Conservation (phyloP, 2,329 filamentous ascomycete genomes). For the Neospermospora avenae region DNA sequence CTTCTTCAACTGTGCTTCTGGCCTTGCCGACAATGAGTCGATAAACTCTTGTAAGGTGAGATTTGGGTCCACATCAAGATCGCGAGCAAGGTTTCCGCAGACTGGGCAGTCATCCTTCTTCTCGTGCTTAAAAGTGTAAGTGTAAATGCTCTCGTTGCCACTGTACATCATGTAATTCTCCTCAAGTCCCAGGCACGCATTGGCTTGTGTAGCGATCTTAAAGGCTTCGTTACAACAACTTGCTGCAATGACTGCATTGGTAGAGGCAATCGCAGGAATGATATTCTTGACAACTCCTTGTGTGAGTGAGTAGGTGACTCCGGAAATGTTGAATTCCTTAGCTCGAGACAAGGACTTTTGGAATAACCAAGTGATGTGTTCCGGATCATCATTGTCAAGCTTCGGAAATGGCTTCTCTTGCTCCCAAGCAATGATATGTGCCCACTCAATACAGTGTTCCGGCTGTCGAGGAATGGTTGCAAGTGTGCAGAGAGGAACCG, state of each 20-base stretch:
- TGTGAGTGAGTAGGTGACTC: conserved; percentile 92
- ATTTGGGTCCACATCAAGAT: conserved; percentile 66
- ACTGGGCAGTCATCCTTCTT: conserved; percentile 94
- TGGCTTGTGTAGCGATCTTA: conserved; percentile 83
- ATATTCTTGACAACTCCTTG: conserved; percentile 99
- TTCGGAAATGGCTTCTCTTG: conserved; percentile 76
- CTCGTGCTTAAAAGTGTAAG: conserved; percentile 93
- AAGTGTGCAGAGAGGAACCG: conserved; percentile 92
- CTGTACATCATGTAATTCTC: conserved; percentile 99
- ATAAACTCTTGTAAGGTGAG: conserved; percentile 80
- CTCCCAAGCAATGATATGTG: conserved; percentile 97
- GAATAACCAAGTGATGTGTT: conserved; percentile 97
- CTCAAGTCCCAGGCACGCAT: conserved; percentile 73
- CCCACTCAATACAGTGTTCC: conserved; percentile 98
- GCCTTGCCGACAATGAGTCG: conserved; percentile 75
- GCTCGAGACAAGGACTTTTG: conserved; percentile 78
- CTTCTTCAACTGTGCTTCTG: conserved; percentile 91
- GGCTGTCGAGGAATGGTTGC: conserved; percentile 95
- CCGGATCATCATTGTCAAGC: conserved; percentile 93
- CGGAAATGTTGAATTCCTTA: conserved; percentile 82
- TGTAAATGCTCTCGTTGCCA: conserved; percentile 92
- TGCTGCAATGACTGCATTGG: conserved; percentile 93
- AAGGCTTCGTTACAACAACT: conserved; percentile 96
- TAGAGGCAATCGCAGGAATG: conserved; percentile 96
- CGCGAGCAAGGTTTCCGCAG: conserved; percentile 78